These are phyloP conservation scores for Ceratocystis cubensis DNA, from an alignment of 2,329 filamentous ascomycete genomes.

Conservation along the genomic window DNA sequence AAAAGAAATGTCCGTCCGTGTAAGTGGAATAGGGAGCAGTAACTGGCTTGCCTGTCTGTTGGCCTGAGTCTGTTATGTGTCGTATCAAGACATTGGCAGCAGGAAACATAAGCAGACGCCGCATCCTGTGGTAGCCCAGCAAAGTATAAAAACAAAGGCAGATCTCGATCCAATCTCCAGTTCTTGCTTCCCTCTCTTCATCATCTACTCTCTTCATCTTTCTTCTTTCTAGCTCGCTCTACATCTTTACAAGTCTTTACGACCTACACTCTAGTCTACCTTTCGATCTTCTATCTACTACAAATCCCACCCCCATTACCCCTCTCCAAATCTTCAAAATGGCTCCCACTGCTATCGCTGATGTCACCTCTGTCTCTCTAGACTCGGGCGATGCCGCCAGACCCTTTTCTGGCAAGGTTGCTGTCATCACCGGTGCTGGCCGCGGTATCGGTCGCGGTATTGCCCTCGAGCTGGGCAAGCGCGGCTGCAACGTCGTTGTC, in stretches of 20 bases:
- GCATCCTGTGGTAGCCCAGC: background rate
- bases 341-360: conserved; percentile 20
- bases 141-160: background rate
- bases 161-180: background rate
- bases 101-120: background rate
- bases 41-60: background rate
- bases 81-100: background rate
- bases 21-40: too few species aligned
- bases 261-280: background rate
- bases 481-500: conserved; percentile 51
- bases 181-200: background rate
- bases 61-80: too few species aligned
- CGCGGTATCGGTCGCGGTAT: conserved; percentile 56
- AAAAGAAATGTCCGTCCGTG: too few species aligned
- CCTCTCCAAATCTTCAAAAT: conserved; percentile 17
- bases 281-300: background rate
- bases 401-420: conserved; percentile 40
- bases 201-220: background rate
- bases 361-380: conserved; percentile 20
- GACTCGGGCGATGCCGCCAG: conserved; percentile 25
- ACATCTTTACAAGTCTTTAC: background rate
- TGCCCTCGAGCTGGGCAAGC: conserved; percentile 53
- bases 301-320: background rate
- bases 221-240: background rate
- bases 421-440: conserved; percentile 52